phyloP scores from a whole-genome alignment of 179 eudicot genomes.

The Vitellaria paradoxa region DNA sequence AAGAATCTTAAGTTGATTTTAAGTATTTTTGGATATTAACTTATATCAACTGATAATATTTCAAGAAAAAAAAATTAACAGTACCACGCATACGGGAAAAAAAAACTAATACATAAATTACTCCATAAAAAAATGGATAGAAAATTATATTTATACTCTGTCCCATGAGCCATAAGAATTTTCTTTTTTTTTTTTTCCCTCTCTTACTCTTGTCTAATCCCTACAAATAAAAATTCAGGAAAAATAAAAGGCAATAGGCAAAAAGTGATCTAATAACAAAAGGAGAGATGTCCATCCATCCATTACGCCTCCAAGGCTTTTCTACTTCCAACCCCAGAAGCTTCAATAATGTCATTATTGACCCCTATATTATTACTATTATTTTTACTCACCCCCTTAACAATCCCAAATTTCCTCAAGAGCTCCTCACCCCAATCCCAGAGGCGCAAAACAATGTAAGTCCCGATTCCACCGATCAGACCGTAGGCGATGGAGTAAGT shows the following conservation, averaged over 20 bases:
- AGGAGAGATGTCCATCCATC: background rate
- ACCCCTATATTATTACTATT: background rate
- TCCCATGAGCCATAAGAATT: background rate
- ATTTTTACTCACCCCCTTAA: conserved; percentile 27
- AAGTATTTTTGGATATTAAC: no score
- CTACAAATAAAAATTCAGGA: background rate
- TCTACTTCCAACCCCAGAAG: conserved; percentile 10
- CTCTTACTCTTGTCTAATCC: background rate
- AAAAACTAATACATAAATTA: background rate
- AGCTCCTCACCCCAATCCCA: conserved; percentile 65
- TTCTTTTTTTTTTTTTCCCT: no score
- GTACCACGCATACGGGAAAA: background rate
- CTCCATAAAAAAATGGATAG: background rate
- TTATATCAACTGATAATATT: no score
- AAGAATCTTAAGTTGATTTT: no score
- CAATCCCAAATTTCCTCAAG: conserved; percentile 40
- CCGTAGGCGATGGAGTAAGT: conserved; percentile 94
- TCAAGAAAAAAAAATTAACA: no score
- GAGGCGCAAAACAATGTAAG: conserved; percentile 64
- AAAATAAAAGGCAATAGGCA: background rate
- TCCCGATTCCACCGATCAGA: conserved; percentile 86
- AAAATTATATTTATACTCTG: background rate
- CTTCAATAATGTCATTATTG: background rate
- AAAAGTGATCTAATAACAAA: background rate
- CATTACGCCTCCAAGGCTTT: conserved; percentile 9